Evolutionary conservation across 2,329 filamentous ascomycete species (phyloP), one percentile per base, ranked within the genome.

Genomic region (Clonostachys byssicola): DNA sequence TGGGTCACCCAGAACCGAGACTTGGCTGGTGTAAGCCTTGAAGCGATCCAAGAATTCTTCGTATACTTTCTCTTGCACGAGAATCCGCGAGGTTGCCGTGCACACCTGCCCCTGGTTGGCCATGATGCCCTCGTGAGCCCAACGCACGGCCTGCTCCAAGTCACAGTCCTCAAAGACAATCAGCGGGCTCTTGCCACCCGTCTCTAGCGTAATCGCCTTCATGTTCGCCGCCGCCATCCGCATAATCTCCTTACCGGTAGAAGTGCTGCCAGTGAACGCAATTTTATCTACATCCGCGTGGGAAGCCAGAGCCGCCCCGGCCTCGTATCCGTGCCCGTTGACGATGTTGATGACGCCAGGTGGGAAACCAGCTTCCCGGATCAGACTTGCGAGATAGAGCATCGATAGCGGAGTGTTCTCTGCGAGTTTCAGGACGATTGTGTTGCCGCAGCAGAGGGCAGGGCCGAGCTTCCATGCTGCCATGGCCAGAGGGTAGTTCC

Each of bases 401-500:
- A 80, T 77, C 42, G 75, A 81, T 18, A 83, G 65, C 13, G 80
- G 79, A 13, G 80, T 83, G 64, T 82, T 78, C 60, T 84, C 80
- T 9, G 80, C 77, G 35, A 77, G 70, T 65, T 83, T 84, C 40
- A 83, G 65, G 43, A 83, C 70, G 43, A 83, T 65, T 1, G 77
- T 78, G 59, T 83, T 83, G 46, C 79, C 80, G 48, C 76, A 75
- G 23, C 76, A 76, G 40, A 83, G 56, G 12, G 79, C 79, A 39
- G 85, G 85, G 17, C 83, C 86, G 10, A 65, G 47, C 51, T 64
- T 59, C 58, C 60, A 60, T 6, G 82, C 83, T 14, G 86, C 85
- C 81, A 92, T 91, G 17, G 77, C 74, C 2, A 92, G 73, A 2
- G 89, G 88, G 54, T 86, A 89, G 63, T 92, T 92, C 86, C 88